Conservation (phyloP, 495 filamentous ascomycete genomes). For the Aspergillus cristatus region DNA sequence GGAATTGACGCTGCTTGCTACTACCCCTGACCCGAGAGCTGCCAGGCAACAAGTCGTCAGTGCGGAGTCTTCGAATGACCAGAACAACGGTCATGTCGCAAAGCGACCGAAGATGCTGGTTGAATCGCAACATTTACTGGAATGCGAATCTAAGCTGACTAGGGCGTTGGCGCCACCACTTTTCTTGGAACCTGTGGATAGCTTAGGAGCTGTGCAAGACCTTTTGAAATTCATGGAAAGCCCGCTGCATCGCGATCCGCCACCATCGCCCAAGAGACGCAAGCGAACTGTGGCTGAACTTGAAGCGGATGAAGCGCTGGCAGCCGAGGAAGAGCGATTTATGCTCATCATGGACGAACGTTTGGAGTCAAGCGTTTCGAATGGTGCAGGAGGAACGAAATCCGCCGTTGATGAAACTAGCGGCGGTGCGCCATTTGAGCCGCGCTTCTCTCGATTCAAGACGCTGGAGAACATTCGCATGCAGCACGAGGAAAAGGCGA, state of each 20-base stretch:
- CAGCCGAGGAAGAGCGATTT: constrained; percentile 78
- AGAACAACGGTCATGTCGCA: constrained; percentile 41
- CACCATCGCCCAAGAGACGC: constrained; percentile 76
- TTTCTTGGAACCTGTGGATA: constrained; percentile 63
- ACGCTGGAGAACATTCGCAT: constrained; percentile 74
- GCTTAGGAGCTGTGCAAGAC: constrained; percentile 53
- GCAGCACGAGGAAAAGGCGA: constrained; percentile 60
- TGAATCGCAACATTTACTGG: constrained; percentile 58
- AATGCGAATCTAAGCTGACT: constrained; percentile 63
- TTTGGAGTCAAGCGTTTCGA: constrained; percentile 48
- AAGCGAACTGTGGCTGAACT: constrained; percentile 93
- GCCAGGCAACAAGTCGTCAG: constrained; percentile 34
- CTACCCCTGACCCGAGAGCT: constrained; percentile 52
- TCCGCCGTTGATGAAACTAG: constrained; percentile 66
- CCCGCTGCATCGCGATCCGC: constrained; percentile 62
- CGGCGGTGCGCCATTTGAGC: constrained; percentile 63
- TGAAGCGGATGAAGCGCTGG: constrained; percentile 84
- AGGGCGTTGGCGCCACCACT: constrained; percentile 63
- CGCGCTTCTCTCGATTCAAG: constrained; percentile 85
- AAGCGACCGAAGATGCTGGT: constrained; percentile 75
- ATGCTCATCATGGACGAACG: constrained; percentile 93
- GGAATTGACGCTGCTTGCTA: constrained; percentile 68
- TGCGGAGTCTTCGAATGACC: constrained; percentile 45
- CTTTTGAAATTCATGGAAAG: constrained; percentile 62
- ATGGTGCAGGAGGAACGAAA: constrained; percentile 47